Percentiles rank a stretch among this genome's conserved stretches.
phyloP scores from a whole-genome alignment of 305 asterid genomes.

The Lippia alba region DNA sequence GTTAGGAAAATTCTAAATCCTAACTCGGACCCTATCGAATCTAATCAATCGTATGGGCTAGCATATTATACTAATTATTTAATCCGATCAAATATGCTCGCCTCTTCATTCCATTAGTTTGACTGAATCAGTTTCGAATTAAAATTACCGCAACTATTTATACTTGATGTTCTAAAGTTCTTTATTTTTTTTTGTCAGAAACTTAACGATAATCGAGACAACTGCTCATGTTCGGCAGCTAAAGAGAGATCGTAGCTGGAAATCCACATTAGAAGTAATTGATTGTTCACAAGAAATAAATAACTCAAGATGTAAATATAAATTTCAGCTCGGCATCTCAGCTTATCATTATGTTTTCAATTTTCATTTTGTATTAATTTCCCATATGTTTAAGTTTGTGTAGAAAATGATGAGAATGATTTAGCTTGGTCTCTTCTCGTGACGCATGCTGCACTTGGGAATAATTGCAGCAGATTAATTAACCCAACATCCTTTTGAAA shows the following conservation, averaged over 20 bases:
- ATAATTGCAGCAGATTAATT: not conserved
- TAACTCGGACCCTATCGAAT: no score
- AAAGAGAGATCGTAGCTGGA: conserved; percentile 34
- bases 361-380: not conserved
- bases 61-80: no score
- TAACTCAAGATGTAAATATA: not conserved
- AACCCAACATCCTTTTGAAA: no score
- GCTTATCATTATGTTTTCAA: not conserved
- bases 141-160: no score
- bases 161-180: not conserved
- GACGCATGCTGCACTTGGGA: conserved; percentile 21
- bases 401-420: not conserved
- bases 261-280: not conserved
- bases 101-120: not conserved
- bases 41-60: no score
- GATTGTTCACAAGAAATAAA: not conserved
- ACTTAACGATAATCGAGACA: conserved; percentile 59
- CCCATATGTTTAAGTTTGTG: not conserved
- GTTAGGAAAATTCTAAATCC: no score
- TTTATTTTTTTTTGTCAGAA: conserved; percentile 46
- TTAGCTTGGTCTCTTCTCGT: conserved; percentile 13
- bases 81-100: no score
- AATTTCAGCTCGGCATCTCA: not conserved
- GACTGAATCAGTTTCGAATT: no score
- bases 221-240: conserved; percentile 64